A percentile compares a stretch with the other conserved stretches of the same genome.
Evolutionary conservation across 768 basidiomycete species (phyloP).

Genomic region (Lentinula detonsa): DNA sequence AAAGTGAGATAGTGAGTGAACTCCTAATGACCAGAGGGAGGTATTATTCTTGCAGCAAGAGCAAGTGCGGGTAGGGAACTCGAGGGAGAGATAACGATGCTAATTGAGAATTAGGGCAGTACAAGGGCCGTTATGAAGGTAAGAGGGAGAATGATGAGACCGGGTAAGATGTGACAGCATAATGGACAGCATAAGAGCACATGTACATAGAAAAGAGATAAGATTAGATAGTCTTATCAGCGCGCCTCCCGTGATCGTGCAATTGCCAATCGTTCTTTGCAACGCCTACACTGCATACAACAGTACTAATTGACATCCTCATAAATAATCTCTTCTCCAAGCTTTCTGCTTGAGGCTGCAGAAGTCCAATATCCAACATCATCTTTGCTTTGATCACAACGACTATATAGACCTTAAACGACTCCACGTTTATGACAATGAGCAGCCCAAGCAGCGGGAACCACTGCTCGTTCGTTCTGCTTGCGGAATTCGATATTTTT

Average conservation of each 20-base stretch:
- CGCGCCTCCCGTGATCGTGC: neutral
- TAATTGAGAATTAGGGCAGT: neutral
- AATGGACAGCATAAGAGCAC: neutral
- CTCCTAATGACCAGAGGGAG: neutral
- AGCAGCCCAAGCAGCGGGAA: conserved; percentile 45
- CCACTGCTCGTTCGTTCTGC: conserved; percentile 87
- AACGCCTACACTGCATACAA: no score
- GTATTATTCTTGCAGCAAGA: neutral
- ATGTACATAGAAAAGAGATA: neutral
- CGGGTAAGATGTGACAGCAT: neutral
- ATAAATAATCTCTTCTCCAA: no score
- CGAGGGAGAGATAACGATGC: neutral
- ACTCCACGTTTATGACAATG: conserved; percentile 28
- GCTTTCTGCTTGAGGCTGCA: no score
- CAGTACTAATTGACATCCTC: no score
- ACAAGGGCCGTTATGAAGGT: neutral
- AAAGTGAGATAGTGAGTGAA: neutral
- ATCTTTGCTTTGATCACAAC: no score
- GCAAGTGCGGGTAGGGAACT: no score
- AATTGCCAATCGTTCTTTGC: no score
- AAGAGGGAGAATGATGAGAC: neutral
- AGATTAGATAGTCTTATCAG: neutral
- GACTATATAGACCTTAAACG: no score
- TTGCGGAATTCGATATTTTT: conserved; percentile 99
- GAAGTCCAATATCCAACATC: no score